Conservation (phyloP, 2,329 filamentous ascomycete genomes). For the Trichoderma simmonsii region DNA sequence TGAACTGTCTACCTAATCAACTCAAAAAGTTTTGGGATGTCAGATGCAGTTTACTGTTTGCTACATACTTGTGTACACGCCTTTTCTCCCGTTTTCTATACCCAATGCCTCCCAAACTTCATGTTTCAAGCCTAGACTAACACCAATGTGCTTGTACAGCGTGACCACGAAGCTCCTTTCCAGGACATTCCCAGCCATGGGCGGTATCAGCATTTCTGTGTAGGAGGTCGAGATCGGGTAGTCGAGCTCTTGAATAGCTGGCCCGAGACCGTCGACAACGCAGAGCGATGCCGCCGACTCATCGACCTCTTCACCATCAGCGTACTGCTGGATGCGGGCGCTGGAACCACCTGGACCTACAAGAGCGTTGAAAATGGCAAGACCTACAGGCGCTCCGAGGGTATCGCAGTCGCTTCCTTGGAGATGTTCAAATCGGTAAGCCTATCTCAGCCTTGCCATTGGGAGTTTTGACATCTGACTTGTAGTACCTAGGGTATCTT, state of each 20-base stretch:
- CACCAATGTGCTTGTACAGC: conserved; percentile 30
- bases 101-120: neutral
- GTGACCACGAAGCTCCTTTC: conserved; percentile 56
- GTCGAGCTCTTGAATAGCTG: conserved; percentile 68
- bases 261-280: conserved; percentile 64
- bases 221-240: conserved; percentile 73
- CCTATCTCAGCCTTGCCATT: neutral
- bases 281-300: conserved; percentile 70
- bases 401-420: conserved; percentile 69
- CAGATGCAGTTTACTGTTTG: too few species aligned
- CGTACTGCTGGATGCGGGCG: conserved; percentile 81
- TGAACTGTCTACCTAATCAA: neutral
- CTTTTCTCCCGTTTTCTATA: too few species aligned
- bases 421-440: conserved; percentile 86
- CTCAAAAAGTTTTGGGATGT: neutral
- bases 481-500: conserved; percentile 62
- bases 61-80: neutral
- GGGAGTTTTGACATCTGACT: neutral
- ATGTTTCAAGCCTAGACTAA: neutral
- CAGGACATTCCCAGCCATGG: conserved; percentile 77
- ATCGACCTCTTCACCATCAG: conserved; percentile 77
- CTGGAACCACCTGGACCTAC: conserved; percentile 88
- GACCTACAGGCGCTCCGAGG: conserved; percentile 80
- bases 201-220: conserved; percentile 78
- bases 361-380: conserved; percentile 86